Conservation (phyloP, 2,329 filamentous ascomycete species). For the Cadophora malorum region DNA sequence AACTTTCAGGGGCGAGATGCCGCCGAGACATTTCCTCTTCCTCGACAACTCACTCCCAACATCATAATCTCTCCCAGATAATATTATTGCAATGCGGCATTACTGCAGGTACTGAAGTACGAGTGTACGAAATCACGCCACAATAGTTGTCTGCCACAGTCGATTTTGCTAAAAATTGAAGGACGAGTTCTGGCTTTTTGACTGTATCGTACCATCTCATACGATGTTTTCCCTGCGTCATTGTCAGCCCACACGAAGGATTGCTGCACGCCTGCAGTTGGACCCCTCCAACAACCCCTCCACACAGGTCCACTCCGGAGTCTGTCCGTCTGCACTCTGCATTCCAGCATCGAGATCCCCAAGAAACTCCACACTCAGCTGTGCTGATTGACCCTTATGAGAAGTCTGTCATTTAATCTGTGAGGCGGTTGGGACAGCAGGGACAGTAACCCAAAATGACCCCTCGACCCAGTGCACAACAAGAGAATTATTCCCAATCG, state of each 20-base stretch:
- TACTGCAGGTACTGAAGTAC: slow-evolving; percentile 15
- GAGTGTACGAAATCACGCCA: slow-evolving; percentile 6
- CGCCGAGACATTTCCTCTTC: neutral
- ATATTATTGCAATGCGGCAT: neutral
- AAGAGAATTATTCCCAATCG: neutral
- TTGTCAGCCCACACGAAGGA: slow-evolving; percentile 21
- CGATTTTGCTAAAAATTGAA: neutral
- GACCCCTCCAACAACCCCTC: slow-evolving; percentile 1
- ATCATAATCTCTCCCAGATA: neutral
- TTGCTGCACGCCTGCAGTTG: slow-evolving; percentile 7
- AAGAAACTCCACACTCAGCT: neutral
- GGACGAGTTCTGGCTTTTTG: slow-evolving; percentile 9
- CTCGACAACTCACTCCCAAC: too few relatives aligned
- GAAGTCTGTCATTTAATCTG: neutral
- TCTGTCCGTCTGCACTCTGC: neutral
- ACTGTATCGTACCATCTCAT: slow-evolving; percentile 17
- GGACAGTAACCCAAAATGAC: neutral
- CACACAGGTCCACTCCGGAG: slow-evolving; percentile 2
- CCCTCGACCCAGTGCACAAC: neutral
- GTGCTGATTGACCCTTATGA: neutral
- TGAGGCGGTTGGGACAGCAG: neutral
- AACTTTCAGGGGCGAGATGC: neutral
- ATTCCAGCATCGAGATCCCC: neutral
- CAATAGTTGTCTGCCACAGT: neutral
- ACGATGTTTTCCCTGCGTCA: slow-evolving; percentile 25